Evolutionary conservation across 2,329 filamentous ascomycete genomes (phyloP).

Genomic region (Macrophomina phaseolina): DNA sequence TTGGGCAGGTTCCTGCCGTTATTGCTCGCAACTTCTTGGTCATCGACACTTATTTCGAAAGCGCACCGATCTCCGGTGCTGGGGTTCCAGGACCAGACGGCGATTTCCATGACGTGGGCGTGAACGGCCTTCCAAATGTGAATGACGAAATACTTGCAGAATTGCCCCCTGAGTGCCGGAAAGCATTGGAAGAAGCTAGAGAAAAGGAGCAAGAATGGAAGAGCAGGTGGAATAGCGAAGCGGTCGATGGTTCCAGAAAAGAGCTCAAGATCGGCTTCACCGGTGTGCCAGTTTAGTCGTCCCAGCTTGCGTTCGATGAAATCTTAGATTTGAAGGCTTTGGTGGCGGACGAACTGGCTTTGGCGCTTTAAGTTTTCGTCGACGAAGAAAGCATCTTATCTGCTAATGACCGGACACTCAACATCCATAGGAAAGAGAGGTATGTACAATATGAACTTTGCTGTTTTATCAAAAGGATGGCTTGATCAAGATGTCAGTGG

Average conservation of each 20-base stretch:
- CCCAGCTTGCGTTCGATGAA: not conserved
- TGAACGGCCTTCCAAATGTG: slow-evolving; percentile 66
- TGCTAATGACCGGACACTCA: slow-evolving; percentile 12
- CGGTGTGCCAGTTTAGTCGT: slow-evolving; percentile 54
- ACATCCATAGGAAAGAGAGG: not conserved
- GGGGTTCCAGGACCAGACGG: slow-evolving; percentile 66
- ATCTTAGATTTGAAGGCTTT: not conserved
- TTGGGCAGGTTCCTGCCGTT: slow-evolving; percentile 61
- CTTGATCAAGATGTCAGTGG: too few species aligned
- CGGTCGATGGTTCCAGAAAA: slow-evolving; percentile 56
- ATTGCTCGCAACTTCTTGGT: slow-evolving; percentile 68
- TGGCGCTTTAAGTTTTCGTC: slow-evolving; percentile 5
- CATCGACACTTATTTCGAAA: slow-evolving; percentile 65
- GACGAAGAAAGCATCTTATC: slow-evolving; percentile 3
- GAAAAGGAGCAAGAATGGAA: slow-evolving; percentile 74
- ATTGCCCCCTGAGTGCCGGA: slow-evolving; percentile 72
- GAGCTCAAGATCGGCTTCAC: slow-evolving; percentile 55
- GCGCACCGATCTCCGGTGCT: slow-evolving; percentile 62
- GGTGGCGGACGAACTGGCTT: not conserved
- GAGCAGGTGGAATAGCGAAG: slow-evolving; percentile 74
- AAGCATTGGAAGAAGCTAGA: slow-evolving; percentile 72
- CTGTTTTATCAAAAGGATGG: not conserved
- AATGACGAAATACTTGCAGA: slow-evolving; percentile 69
- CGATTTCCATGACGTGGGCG: slow-evolving; percentile 54
- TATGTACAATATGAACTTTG: slow-evolving; percentile 9